phyloP scores from a whole-genome alignment of 2,329 filamentous ascomycete genomes.

The Aspergillus nomiae region DNA sequence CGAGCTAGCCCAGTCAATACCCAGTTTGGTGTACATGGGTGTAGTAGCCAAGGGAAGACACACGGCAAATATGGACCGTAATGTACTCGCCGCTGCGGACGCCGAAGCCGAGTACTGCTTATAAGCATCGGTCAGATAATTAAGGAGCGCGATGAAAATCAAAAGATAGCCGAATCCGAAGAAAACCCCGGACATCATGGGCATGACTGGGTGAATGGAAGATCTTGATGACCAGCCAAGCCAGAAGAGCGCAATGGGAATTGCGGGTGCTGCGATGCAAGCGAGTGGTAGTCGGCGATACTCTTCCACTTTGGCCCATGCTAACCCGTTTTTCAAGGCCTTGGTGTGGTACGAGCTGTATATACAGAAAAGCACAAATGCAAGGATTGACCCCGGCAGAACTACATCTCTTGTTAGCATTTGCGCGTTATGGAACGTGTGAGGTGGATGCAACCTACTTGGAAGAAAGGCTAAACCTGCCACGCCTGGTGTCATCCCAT shows the following conservation, averaged over 20 bases:
- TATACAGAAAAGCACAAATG: slow-evolving; percentile 60
- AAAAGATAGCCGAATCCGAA: slow-evolving; percentile 59
- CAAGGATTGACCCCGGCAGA: slow-evolving; percentile 60
- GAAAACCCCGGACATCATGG: slow-evolving; percentile 60
- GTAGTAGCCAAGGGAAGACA: slow-evolving; percentile 58
- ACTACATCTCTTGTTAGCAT: slow-evolving; percentile 33
- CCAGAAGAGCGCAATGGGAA: slow-evolving; percentile 54
- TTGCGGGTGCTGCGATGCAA: slow-evolving; percentile 65
- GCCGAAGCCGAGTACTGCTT: slow-evolving; percentile 65
- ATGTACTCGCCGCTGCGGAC: slow-evolving; percentile 53
- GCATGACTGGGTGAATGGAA: slow-evolving; percentile 32
- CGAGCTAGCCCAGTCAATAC: slow-evolving; percentile 45
- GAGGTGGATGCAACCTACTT: slow-evolving; percentile 15
- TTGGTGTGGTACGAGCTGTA: slow-evolving; percentile 63
- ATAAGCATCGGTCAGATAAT: slow-evolving; percentile 72
- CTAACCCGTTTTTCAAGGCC: slow-evolving; percentile 49
- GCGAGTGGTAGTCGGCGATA: slow-evolving; percentile 70
- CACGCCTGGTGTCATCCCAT: slow-evolving; percentile 31
- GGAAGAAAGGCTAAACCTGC: slow-evolving; percentile 34
- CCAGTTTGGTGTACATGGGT: slow-evolving; percentile 45
- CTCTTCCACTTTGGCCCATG: slow-evolving; percentile 61
- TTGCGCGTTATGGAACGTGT: neutral
- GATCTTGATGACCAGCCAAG: slow-evolving; percentile 26
- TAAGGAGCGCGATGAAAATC: slow-evolving; percentile 65
- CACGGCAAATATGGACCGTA: slow-evolving; percentile 49